Evolutionary conservation across 805 yeast genomes (phyloP), one percentile per base, ranked within the genome.

Genomic region (Yarrowia divulgata): DNA sequence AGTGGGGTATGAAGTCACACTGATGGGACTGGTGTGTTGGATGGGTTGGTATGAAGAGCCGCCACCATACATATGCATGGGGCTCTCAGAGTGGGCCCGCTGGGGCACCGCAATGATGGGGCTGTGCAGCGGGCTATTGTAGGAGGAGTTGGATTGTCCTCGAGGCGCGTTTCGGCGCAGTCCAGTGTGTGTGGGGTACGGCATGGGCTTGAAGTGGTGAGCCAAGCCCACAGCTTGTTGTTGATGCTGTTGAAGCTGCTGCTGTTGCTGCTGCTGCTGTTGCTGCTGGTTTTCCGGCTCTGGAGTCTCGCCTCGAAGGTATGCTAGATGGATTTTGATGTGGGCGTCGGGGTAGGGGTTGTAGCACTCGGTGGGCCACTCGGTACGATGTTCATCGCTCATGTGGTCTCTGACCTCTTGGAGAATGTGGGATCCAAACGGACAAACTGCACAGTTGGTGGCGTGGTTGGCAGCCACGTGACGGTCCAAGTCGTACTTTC

Each of bases 401-500:
- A 60, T 60, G 66, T 60, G 66, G 66, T 60, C 66, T 13, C 66
- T n/a, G 16, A 60, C 48, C 12, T 34, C 52, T 6, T 40, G 8
- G 34, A 45, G 34, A n/a, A 43, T n/a, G 19, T 60, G 66, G 6
- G 50, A 34, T 8, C 34, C 42, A 13, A 43, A 60, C 14, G 50
- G 66, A 34, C 66, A 60, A 2, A 45, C 52, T 18, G 42, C 52
- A 39, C 68, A 63, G 57, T 16, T 14, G 39, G 29, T 37, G 29
- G 69, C 48, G 49, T 73, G 75, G 40, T 50, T 37, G 45, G 72
- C 62, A 3, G 62, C 57, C 32, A 79, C 40, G 64, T 81, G 84
- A 8, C 84, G 75, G 35, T 72, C 71, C 57, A 80, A 67, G 69
- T 81, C 84, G 70, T 81, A 81, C 66, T 76, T 70, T 34, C 84